Evolutionary conservation across 371 early-diverging fungal genomes (phyloP), one percentile per base, ranked within the genome.

Genomic region (Circinella minor): DNA sequence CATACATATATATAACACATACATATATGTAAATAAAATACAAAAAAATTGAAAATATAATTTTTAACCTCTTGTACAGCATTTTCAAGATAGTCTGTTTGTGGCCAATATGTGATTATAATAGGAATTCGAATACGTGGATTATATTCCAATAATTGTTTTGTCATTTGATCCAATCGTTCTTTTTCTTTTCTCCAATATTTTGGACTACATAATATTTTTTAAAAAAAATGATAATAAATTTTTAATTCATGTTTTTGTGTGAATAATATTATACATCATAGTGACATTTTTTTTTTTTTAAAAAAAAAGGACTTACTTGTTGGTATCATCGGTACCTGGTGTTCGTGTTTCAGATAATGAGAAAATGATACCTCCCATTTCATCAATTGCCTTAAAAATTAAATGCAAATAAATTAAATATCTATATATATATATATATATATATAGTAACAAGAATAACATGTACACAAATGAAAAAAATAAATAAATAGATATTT

Each of bases 61-160:
- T 51, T 20, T 51, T 20, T 60, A 78, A 81, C 77, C 70, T 71
- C 62, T 54, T 73, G 13, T 27, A 80, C 27, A 0, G 73, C 68
- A 1, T 61, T 14, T n/a, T 66, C 59, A 0, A 74, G 46, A 8
- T 54, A n/a, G 11, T 34, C 11, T 1, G 57, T 69, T 51, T 70
- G 68, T 20, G 78, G 77, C 72, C 78, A 83, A 34, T 77, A 81
- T 3, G 76, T 72, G 49, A 83, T 70, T 3, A 81, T 14, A 48
- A 81, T 51, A 18, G 81, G 81, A 4, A 69, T 63, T 6, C 66
- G 73, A 14, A 74, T 17, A 9, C 57, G 71, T 10, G 81, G 80
- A 38, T 71, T 71, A 38, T 73, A 48, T 13, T 36, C 3, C 9
- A 63, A 43, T 11, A 83, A 34, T 20, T 61, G 43, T 3, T 64